phyloP scores from a whole-genome alignment of 768 basidiomycete genomes.

The Mycena vulgaris region DNA sequence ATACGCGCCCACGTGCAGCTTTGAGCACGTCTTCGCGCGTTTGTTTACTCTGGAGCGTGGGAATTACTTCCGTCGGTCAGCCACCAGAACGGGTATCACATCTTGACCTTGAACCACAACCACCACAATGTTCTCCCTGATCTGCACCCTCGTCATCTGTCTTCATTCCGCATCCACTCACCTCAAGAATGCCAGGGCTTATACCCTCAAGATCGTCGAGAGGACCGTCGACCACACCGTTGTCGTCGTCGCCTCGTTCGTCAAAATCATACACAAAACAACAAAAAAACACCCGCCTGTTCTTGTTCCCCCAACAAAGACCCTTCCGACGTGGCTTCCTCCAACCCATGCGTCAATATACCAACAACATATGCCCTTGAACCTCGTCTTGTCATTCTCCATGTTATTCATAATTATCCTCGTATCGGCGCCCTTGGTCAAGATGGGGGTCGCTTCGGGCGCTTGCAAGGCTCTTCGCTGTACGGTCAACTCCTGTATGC shows the following conservation, averaged over 20 bases:
- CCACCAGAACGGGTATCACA: not conserved
- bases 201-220: not conserved
- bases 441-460: too few relatives aligned
- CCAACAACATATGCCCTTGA: too few relatives aligned
- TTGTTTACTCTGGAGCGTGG: not conserved
- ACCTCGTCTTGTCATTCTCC: too few relatives aligned
- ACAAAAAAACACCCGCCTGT: not conserved
- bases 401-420: too few relatives aligned
- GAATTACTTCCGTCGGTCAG: constrained; percentile 5
- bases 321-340: too few relatives aligned
- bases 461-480: too few relatives aligned
- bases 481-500: too few relatives aligned
- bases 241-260: not conserved
- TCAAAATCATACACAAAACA: not conserved
- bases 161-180: not conserved
- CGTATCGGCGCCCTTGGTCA: too few relatives aligned
- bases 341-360: too few relatives aligned
- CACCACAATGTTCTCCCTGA: not conserved
- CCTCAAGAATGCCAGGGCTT: not conserved
- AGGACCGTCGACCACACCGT: not conserved
- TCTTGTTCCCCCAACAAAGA: not conserved
- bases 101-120: not conserved
- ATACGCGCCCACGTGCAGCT: not conserved
- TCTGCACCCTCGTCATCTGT: not conserved
- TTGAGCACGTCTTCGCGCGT: not conserved